Conservation (phyloP, 1,139 yeast genomes). For the Taiozyma sp. region DNA sequence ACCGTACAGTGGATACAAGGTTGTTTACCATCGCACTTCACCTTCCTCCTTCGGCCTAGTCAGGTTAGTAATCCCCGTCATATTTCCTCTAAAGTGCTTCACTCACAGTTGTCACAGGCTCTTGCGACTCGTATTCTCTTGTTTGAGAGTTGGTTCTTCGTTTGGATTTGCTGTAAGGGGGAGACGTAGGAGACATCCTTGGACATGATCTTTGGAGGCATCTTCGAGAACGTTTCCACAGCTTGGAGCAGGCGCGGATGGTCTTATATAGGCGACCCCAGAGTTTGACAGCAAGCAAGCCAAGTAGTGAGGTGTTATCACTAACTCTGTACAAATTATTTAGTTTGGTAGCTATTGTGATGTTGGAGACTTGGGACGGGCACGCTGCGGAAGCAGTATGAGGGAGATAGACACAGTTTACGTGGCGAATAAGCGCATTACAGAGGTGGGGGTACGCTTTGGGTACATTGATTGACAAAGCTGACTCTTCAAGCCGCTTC, state of each 20-base stretch:
- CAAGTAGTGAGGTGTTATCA: no score
- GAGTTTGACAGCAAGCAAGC: background rate
- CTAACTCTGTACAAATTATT: no score
- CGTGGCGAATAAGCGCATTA: background rate
- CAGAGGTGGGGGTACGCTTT: background rate
- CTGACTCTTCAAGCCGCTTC: no score
- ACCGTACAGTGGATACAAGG: slow-evolving; percentile 88
- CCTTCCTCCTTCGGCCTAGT: slow-evolving; percentile 52
- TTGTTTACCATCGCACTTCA: slow-evolving; percentile 81
- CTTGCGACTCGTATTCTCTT: slow-evolving; percentile 72
- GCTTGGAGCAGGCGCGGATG: background rate
- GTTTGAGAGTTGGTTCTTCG: slow-evolving; percentile 17
- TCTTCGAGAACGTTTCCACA: background rate
- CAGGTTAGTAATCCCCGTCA: background rate
- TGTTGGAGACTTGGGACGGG: background rate
- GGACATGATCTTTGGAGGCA: slow-evolving; percentile 21
- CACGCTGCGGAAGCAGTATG: background rate
- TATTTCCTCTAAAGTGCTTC: background rate
- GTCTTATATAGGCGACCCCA: background rate
- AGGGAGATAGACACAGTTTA: no score
- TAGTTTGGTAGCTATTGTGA: background rate
- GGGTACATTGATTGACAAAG: no score
- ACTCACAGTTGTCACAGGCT: slow-evolving; percentile 70
- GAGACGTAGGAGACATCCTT: slow-evolving; percentile 21
- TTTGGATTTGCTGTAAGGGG: slow-evolving; percentile 20